These are phyloP conservation scores for Pyrenophora graminea DNA, from an alignment of 2,329 filamentous ascomycete species.

Conservation along the genomic window DNA sequence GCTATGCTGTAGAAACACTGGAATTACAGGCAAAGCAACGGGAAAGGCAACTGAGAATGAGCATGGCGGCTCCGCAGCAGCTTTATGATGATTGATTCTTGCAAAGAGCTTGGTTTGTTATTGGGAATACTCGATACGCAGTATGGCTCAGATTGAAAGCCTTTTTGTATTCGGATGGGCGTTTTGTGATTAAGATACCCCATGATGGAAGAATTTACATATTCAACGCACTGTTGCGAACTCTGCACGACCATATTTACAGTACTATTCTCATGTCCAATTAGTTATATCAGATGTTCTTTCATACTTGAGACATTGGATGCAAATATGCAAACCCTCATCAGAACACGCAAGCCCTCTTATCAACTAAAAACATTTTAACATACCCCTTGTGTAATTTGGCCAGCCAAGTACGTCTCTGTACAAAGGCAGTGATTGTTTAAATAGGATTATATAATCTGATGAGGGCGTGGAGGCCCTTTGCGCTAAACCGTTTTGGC, in stretches of 20 bases:
- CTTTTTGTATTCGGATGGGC: conserved; percentile 13
- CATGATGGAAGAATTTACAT: background rate
- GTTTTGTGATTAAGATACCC: conserved; percentile 42
- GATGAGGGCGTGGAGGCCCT: no score
- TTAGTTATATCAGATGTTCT: no score
- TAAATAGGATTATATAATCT: no score
- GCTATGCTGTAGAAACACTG: conserved; percentile 83
- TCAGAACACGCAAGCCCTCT: no score
- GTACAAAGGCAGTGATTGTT: no score
- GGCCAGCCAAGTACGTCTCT: no score
- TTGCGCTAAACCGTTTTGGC: no score
- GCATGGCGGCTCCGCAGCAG: conserved; percentile 62
- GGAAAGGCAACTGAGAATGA: conserved; percentile 73
- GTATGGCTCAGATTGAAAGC: background rate
- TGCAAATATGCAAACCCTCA: no score
- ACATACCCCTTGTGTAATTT: no score
- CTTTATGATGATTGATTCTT: conserved; percentile 36
- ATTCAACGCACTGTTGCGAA: background rate
- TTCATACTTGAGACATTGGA: background rate
- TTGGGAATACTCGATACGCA: background rate
- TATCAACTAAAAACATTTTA: no score
- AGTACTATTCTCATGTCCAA: no score
- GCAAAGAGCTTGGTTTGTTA: background rate
- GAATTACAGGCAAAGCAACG: conserved; percentile 83
- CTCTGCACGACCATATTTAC: background rate